A percentile compares a stretch with the other conserved stretches of the same genome.
phyloP scores from a whole-genome alignment of 2,329 filamentous ascomycete species.

The Cordyceps militaris region DNA sequence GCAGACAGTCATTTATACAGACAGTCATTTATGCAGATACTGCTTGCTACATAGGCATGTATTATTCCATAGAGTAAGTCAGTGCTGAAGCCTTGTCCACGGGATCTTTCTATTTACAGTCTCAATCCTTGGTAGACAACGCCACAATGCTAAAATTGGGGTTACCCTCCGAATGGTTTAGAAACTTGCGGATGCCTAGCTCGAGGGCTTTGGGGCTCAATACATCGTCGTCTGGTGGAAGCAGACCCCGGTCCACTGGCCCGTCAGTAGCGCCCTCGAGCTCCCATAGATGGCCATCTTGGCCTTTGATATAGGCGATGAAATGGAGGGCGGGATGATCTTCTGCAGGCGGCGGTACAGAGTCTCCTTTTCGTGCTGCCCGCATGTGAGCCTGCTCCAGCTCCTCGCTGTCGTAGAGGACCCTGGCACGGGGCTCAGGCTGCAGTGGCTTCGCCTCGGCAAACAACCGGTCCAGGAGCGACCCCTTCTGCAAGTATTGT shows the following conservation, averaged over 20 bases:
- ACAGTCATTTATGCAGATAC: no score
- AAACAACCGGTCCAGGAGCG: slow-evolving; percentile 52
- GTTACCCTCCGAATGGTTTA: slow-evolving; percentile 30
- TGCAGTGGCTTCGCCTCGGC: slow-evolving; percentile 53
- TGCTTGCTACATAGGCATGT: no score
- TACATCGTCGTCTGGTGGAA: slow-evolving; percentile 52
- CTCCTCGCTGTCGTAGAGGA: slow-evolving; percentile 63
- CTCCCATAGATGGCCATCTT: slow-evolving; percentile 65
- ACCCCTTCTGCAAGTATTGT: slow-evolving; percentile 44
- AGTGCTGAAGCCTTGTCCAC: no score
- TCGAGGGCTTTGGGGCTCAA: slow-evolving; percentile 62
- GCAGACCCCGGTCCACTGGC: slow-evolving; percentile 57
- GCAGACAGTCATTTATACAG: no score
- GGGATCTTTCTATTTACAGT: background rate
- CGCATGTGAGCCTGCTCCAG: slow-evolving; percentile 68
- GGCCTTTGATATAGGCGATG: slow-evolving; percentile 68
- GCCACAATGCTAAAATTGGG: slow-evolving; percentile 34
- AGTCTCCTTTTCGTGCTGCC: slow-evolving; percentile 63
- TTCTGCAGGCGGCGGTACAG: slow-evolving; percentile 53
- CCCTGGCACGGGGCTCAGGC: slow-evolving; percentile 54
- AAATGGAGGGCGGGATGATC: slow-evolving; percentile 66
- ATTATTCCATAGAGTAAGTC: no score
- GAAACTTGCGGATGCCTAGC: slow-evolving; percentile 42
- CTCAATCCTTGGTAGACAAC: slow-evolving; percentile 20
- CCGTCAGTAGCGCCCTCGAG: slow-evolving; percentile 70